These are phyloP conservation scores for Petunia hybrid DNA, from an alignment of 305 asterid species.

Conservation along the genomic window DNA sequence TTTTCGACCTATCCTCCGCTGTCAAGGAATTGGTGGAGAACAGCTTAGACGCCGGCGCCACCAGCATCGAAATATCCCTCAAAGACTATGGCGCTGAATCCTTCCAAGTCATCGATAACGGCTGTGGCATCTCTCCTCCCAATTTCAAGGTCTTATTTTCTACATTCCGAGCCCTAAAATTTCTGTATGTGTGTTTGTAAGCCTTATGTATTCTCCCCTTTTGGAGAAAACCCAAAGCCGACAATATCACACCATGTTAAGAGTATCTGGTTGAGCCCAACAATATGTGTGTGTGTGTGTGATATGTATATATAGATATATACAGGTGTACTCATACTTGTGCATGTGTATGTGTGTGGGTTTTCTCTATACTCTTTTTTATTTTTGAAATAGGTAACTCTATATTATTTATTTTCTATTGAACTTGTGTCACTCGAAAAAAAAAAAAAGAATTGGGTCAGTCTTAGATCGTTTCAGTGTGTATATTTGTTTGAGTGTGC, in stretches of 20 bases:
- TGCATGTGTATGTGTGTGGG: not conserved
- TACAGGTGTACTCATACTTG: not conserved
- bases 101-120: conserved; percentile 91
- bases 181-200: not conserved
- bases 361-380: not conserved
- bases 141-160: conserved; percentile 65
- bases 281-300: not conserved
- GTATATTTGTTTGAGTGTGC: too few relatives aligned
- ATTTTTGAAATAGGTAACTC: too few relatives aligned
- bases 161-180: not conserved
- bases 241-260: too few relatives aligned
- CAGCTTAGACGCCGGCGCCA: conserved; percentile 97
- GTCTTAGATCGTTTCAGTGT: too few relatives aligned
- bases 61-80: conserved; percentile 78
- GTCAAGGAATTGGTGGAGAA: conserved; percentile 98
- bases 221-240: too few relatives aligned
- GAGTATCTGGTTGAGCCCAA: too few relatives aligned
- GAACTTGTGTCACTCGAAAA: too few relatives aligned
- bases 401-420: too few relatives aligned
- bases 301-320: not conserved
- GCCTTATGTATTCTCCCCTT: not conserved
- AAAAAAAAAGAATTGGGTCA: too few relatives aligned
- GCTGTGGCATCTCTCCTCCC: conserved; percentile 82
- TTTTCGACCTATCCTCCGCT: conserved; percentile 89
- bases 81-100: conserved; percentile 83